Evolutionary conservation across 2,329 filamentous ascomycete genomes (phyloP).

Genomic region (Botryotinia calthae): DNA sequence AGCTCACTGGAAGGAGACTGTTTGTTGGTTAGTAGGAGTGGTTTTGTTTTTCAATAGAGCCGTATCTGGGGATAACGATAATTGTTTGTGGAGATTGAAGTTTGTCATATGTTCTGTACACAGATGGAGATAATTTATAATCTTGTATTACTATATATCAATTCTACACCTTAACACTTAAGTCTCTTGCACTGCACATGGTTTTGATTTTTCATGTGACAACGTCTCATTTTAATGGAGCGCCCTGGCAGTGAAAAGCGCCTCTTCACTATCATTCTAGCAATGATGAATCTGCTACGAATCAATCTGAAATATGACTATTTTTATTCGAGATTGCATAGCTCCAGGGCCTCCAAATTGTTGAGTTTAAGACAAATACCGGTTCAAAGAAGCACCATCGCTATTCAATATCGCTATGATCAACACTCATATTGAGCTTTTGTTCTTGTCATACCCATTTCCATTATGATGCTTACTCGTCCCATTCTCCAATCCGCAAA

Average conservation of each 20-base stretch:
- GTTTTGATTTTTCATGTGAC: neutral
- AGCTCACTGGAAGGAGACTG: neutral
- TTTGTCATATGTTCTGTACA: neutral
- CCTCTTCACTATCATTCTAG: neutral
- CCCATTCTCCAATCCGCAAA: accelerated
- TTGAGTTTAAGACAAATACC: too few relatives aligned
- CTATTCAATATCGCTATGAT: accelerated
- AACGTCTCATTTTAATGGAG: neutral
- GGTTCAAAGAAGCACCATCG: neutral
- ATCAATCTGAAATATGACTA: neutral
- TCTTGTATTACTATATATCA: neutral
- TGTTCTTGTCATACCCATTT: neutral
- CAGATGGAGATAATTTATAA: neutral
- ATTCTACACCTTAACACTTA: neutral
- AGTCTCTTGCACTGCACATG: neutral
- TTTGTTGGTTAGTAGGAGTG: neutral
- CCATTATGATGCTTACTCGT: accelerated
- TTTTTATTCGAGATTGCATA: neutral
- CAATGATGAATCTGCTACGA: neutral
- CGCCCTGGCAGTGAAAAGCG: neutral
- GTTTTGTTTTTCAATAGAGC: neutral
- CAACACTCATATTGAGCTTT: neutral
- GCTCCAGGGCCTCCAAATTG: neutral
- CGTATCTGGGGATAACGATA: neutral
- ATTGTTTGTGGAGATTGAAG: neutral